These are phyloP conservation scores for Camillea tinctor DNA, from an alignment of 2,329 filamentous ascomycete genomes.

Conservation along the genomic window DNA sequence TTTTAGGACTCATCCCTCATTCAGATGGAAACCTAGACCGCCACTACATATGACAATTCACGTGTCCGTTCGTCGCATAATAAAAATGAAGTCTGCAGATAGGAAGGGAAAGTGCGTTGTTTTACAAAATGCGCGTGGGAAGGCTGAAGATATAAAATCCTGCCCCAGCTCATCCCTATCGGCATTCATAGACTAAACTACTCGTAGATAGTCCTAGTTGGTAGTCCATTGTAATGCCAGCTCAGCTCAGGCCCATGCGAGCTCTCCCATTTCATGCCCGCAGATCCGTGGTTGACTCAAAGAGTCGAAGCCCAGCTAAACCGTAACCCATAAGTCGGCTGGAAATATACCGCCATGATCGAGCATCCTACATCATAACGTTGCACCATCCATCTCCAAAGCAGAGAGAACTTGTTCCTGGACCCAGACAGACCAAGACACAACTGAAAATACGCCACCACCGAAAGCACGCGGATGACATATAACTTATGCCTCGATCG, in stretches of 20 bases:
- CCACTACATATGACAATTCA: not conserved
- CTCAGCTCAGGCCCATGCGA: not conserved
- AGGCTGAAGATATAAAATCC: not conserved
- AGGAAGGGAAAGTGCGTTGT: conserved; percentile 15
- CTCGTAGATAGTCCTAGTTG: not conserved
- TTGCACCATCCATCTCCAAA: conserved; percentile 5
- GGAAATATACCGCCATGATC: conserved; percentile 16
- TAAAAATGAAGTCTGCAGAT: not conserved
- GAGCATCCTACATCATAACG: conserved; percentile 10
- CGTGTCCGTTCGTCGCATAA: not conserved
- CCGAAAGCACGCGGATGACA: conserved; percentile 3
- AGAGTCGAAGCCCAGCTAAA: conserved; percentile 7
- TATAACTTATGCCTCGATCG: conserved; percentile 41
- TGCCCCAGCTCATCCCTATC: not conserved
- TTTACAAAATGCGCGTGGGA: conserved; percentile 14
- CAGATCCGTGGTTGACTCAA: conserved; percentile 4
- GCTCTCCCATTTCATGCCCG: conserved; percentile 1
- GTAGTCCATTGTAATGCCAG: not conserved
- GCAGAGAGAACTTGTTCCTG: conserved; percentile 11
- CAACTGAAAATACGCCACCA: conserved; percentile 12
- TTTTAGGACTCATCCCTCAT: conserved; percentile 1
- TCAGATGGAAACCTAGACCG: not conserved
- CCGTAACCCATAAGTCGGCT: conserved; percentile 11
- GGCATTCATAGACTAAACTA: conserved; percentile 3
- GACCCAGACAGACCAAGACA: conserved; percentile 12